These are phyloP conservation scores for Thelephora ganbajun DNA, from an alignment of 768 basidiomycete genomes.

Conservation along the genomic window DNA sequence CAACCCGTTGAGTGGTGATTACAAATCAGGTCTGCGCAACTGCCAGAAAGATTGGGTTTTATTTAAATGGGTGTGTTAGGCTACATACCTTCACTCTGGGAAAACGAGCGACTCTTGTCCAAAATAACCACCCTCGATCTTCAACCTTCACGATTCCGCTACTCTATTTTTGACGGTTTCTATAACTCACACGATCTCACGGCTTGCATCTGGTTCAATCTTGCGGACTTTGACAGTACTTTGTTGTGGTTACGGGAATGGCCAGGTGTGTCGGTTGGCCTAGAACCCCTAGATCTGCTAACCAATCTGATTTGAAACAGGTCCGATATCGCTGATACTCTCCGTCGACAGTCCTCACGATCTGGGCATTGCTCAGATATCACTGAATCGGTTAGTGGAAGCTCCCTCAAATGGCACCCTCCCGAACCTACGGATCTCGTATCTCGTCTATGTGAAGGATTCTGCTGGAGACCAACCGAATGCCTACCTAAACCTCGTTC, in stretches of 20 bases:
- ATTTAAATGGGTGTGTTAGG: too few species aligned
- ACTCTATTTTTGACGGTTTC: slow-evolving; percentile 8
- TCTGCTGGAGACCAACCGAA: slow-evolving; percentile 29
- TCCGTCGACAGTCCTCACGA: slow-evolving; percentile 12
- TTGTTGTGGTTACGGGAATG: slow-evolving; percentile 25
- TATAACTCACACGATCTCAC: slow-evolving; percentile 16
- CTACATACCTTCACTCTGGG: not conserved
- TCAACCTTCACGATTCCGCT: slow-evolving; percentile 9
- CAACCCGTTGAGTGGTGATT: too few species aligned
- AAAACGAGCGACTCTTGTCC: slow-evolving; percentile 7
- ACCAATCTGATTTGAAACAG: slow-evolving; percentile 12
- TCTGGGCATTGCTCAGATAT: too few species aligned
- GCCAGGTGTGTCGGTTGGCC: slow-evolving; percentile 22
- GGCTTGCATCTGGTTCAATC: slow-evolving; percentile 37
- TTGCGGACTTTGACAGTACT: slow-evolving; percentile 20
- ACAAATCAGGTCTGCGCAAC: too few species aligned
- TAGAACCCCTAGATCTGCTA: slow-evolving; percentile 2
- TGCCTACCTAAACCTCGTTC: slow-evolving; percentile 45
- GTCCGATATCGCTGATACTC: slow-evolving; percentile 36
- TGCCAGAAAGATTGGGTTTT: too few species aligned
- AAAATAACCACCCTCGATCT: slow-evolving; percentile 15
- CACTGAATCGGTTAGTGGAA: too few species aligned
- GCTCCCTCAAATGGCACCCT: too few species aligned
- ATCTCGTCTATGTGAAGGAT: slow-evolving; percentile 31
- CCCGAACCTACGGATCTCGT: too few species aligned